Base-by-base conservation (phyloP, 371 early-diverging fungal genomes). In the Mucor irregularis region DNA sequence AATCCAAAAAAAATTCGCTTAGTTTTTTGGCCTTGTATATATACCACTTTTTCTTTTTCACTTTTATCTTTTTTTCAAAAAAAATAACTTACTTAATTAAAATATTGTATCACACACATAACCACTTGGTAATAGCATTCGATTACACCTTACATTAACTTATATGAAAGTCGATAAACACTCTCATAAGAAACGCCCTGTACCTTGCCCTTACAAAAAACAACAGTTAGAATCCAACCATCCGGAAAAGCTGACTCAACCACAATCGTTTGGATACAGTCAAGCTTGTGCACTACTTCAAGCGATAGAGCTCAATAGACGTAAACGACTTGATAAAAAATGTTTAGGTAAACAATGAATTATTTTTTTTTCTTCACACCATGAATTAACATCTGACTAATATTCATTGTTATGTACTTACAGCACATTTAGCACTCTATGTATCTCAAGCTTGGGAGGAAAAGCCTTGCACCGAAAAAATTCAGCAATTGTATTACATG, bases 361-460 rank as follows among this genome's bases (percentile, higher is more conserved):
- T 11, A 39, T 39, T 43, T 50, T 28, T 30, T 22, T 55, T 26
- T 38, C 53, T 49, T 43, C 48, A 28, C 31, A 21, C 49, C 13
- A 47, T 57, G 10, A 16, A 39, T 26, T 16, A 29, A 22, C n/a
- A 25, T 26, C n/a, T 16, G 22, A n/a, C 5, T 28, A 43, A 25
- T 49, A 30, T 47, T 43, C 26, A 42, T 48, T 26, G 49, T 52
- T 14, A 34, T 7, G 3, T 34, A 7, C n/a, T 45, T 42, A 25
- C 50, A 77, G 78, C 64, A 16, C 66, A 65, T 45, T 60, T 77
- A 17, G 72, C 78, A 14, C 38, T 55, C 6, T 74, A 51, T 59
- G 71, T 77, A 17, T 53, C 68, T 11, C 65, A 70, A 34, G 66
- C 73, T 44, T 77, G 78, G 78, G 78, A 77, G 44, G 61, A 49